A percentile compares a stretch with the other conserved stretches of the same genome.
Conservation (phyloP, 441 rosid genomes). For the Gossypium davidsonii region DNA sequence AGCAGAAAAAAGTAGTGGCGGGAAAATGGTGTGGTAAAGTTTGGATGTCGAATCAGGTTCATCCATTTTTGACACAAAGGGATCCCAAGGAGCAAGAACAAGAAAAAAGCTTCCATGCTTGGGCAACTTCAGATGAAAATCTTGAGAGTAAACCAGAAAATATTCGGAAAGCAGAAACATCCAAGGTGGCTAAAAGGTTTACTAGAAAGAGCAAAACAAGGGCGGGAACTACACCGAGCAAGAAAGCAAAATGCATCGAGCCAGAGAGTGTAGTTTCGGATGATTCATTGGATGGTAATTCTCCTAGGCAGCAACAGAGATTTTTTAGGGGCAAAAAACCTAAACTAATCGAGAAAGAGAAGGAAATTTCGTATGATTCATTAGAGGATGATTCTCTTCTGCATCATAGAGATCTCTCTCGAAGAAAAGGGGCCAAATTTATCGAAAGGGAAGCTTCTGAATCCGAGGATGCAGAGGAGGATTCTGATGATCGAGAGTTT, state of each 20-base stretch:
- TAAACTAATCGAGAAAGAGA: constrained; percentile 37
- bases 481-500: constrained; percentile 18
- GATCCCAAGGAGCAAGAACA: constrained; percentile 53
- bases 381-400: constrained; percentile 39
- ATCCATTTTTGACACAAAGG: constrained; percentile 50
- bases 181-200: constrained; percentile 24
- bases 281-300: constrained; percentile 44
- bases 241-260: constrained; percentile 37
- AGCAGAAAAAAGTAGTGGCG: constrained; percentile 75
- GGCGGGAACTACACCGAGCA: constrained; percentile 31
- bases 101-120: constrained; percentile 35
- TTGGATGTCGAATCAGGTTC: constrained; percentile 99
- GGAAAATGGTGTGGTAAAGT: constrained; percentile 99
- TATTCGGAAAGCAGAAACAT: constrained; percentile 28
- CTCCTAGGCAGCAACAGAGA: constrained; percentile 34
- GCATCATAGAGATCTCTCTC: constrained; percentile 22
- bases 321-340: constrained; percentile 36
- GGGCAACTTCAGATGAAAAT: constrained; percentile 38
- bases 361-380: constrained; percentile 38
- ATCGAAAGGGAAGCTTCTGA: constrained; percentile 23
- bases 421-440: constrained; percentile 31
- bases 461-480: constrained; percentile 36
- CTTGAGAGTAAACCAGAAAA: constrained; percentile 37
- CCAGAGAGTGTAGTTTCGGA: constrained; percentile 51
- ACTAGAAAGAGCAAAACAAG: constrained; percentile 59